These are phyloP conservation scores for Alternaria postmessia DNA, from an alignment of 2,329 filamentous ascomycete species.

Conservation along the genomic window DNA sequence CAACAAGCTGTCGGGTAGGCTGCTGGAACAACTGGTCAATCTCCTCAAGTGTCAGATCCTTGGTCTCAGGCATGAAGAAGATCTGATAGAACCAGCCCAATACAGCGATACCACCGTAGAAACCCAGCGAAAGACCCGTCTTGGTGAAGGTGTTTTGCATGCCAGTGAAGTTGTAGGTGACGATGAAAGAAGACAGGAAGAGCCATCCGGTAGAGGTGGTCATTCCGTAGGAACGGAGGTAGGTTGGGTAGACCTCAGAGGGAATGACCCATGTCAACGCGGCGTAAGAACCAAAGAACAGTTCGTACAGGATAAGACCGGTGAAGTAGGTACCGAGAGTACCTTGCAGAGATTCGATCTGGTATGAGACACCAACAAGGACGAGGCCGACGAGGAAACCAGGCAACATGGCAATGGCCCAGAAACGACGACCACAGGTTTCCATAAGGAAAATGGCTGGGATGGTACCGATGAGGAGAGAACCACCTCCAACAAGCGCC, in stretches of 20 bases:
- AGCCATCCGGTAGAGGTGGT: constrained; percentile 72
- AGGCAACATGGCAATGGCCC: constrained; percentile 75
- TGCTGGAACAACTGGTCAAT: constrained; percentile 73
- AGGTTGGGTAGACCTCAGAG: constrained; percentile 75
- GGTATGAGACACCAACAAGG: constrained; percentile 71
- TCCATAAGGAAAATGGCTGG: constrained; percentile 77
- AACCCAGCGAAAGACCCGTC: constrained; percentile 72
- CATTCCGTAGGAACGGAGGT: constrained; percentile 77
- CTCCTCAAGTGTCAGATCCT: constrained; percentile 73
- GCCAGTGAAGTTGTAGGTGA: constrained; percentile 76
- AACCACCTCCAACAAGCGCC: constrained; percentile 72
- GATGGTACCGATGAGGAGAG: constrained; percentile 72
- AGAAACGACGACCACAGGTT: constrained; percentile 74
- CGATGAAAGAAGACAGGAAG: constrained; percentile 75
- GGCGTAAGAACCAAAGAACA: constrained; percentile 50
- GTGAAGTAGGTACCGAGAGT: constrained; percentile 68
- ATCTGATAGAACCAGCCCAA: constrained; percentile 76
- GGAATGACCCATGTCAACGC: constrained; percentile 56
- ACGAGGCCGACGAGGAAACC: constrained; percentile 75
- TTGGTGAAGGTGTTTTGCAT: constrained; percentile 74
- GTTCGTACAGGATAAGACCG: constrained; percentile 62
- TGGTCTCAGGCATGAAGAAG: constrained; percentile 79
- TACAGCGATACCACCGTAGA: constrained; percentile 77
- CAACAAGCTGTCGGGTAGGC: constrained; percentile 69
- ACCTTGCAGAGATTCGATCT: constrained; percentile 59